Base-by-base conservation (phyloP, 768 basidiomycete genomes). In the Phlegmacium glaucopus region DNA sequence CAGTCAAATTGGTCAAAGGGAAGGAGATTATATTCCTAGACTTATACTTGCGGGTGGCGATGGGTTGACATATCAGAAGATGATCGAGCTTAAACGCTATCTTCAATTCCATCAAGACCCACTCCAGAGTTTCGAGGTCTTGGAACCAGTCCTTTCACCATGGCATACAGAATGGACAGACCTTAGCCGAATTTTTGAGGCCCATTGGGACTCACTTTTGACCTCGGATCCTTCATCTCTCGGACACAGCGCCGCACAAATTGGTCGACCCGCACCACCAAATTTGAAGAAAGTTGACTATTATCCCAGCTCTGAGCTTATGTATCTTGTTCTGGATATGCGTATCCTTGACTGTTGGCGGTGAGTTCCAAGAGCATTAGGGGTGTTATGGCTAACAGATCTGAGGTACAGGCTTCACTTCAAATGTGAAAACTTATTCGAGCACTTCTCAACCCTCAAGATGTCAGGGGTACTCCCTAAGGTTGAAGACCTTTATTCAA, bases 211-310 rank as follows among this genome's bases (percentile, higher is more conserved):
- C 8, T 28, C 27, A 1, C 9, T 30, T 0, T 28, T 50, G 0
- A 55, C 45, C 22, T 37, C 42, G 1, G 60, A 69, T 54, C 64
- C 67, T 0, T 63, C 66, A 7, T 57, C 50, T 0, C 49, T 69
- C 1, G 63, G 63, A 0, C 56, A 63, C 30, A 64, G 59, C 27
- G 63, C 66, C 2, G 28, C 35, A 1, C 53, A 59, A 36, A 62
- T 65, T 28, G 57, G 57, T 9, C 54, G 55, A 6, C 48, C 49
- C n/a, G 47, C 56, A 5, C 65, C 61, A 6, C 18, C 58, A 0
- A 65, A 66, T 35, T 29, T 66, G 18, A 65, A 62, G 45, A 66
- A 67, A 44, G 61, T 64, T 0, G 64, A 66, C 35, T 67, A 60
- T 41, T 62, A 67, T 37, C 56, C 61, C 0, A 42, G 30, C 9